Evolutionary conservation across 768 basidiomycete genomes (phyloP).

Genomic region (Mycena sanguinolenta): DNA sequence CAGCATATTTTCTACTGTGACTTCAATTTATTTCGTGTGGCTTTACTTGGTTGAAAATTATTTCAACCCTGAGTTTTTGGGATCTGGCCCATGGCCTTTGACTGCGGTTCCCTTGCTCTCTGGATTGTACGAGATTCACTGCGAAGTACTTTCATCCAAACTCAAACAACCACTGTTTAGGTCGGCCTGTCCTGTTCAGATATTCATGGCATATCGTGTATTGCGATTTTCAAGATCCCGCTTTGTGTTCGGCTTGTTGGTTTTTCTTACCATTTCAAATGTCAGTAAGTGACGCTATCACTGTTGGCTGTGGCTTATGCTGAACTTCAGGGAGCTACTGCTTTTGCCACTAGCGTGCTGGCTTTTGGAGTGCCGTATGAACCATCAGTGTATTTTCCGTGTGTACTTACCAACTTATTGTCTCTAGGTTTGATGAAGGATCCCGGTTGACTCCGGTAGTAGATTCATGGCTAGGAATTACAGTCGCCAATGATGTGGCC

Average conservation of each 20-base stretch:
- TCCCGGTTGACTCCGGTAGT: background rate
- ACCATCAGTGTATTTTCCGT: background rate
- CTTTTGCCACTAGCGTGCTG: background rate
- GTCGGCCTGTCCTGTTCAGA: slow-evolving; percentile 3
- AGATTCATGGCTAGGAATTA: background rate
- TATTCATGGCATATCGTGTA: slow-evolving; percentile 6
- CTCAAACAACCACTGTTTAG: background rate
- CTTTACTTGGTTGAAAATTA: background rate
- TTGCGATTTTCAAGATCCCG: background rate
- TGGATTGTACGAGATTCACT: background rate
- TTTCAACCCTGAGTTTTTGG: slow-evolving; percentile 6
- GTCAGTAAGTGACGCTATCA: background rate
- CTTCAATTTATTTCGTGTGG: background rate
- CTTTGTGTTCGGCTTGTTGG: background rate
- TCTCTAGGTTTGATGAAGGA: background rate
- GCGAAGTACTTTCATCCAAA: background rate
- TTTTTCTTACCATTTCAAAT: background rate
- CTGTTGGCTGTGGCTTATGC: background rate
- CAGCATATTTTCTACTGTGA: background rate
- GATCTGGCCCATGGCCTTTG: background rate
- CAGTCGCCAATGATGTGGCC: background rate
- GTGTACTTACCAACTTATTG: background rate
- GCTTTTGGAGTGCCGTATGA: background rate
- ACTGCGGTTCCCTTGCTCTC: background rate
- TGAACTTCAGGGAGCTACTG: background rate